Conservation (phyloP, 106 monocot genomes). For the Allium cepa region DNA sequence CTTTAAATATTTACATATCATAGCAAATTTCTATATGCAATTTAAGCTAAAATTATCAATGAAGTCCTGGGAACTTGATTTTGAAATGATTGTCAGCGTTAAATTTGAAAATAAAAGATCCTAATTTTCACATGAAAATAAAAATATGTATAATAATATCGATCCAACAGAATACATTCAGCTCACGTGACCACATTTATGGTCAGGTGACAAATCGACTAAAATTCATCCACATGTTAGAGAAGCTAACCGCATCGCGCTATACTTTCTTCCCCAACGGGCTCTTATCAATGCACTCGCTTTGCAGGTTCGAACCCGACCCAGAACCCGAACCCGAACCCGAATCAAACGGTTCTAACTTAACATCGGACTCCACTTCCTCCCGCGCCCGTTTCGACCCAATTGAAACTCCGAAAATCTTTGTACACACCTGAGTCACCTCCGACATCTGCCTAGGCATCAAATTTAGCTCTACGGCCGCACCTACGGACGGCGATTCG, state of each 20-base stretch:
- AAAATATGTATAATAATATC: no score
- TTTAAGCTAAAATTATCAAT: no score
- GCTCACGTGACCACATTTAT: no score
- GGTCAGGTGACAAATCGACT: not conserved
- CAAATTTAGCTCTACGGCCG: slow-evolving; percentile 24
- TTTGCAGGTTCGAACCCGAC: no score
- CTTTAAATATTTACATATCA: no score
- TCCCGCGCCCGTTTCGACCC: slow-evolving; percentile 21
- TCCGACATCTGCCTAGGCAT: slow-evolving; percentile 19
- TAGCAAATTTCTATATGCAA: no score
- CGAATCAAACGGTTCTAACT: slow-evolving; percentile 8
- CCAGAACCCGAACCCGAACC: slow-evolving; percentile 13
- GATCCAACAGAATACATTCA: no score
- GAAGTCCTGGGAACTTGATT: no score
- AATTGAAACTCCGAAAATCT: slow-evolving; percentile 55
- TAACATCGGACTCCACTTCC: slow-evolving; percentile 8
- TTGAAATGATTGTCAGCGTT: no score
- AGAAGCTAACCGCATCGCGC: no score
- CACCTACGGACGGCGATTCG: not conserved
- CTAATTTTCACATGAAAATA: no score
- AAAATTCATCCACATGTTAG: not conserved
- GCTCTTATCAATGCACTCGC: not conserved
- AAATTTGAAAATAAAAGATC: no score
- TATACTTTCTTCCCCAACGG: slow-evolving; percentile 1
- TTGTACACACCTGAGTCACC: slow-evolving; percentile 6